phyloP scores from a whole-genome alignment of 2,329 filamentous ascomycete species.

The Trichoderma lentiforme region DNA sequence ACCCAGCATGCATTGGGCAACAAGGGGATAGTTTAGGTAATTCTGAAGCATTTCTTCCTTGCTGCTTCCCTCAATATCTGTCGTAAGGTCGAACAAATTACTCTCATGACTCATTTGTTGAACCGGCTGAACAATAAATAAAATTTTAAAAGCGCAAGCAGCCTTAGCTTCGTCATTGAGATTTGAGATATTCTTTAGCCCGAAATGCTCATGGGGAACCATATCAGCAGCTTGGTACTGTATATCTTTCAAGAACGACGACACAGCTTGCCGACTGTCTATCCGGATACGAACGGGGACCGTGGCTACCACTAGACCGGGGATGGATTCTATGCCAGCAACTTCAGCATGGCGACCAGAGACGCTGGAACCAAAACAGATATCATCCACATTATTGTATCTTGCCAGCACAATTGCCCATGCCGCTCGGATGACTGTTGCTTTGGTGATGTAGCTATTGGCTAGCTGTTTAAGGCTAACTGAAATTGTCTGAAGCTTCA shows the following conservation, averaged over 20 bases:
- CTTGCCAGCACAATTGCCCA: conserved; percentile 24
- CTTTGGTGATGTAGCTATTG: conserved; percentile 11
- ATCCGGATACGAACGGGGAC: conserved; percentile 12
- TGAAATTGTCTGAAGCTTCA: neutral
- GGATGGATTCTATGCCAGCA: neutral
- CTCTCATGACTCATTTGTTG: neutral
- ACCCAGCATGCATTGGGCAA: neutral
- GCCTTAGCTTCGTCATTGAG: conserved; percentile 13
- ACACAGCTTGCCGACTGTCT: neutral
- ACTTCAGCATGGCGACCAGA: conserved; percentile 20
- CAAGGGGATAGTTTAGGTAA: conserved; percentile 13
- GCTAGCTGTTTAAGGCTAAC: neutral
- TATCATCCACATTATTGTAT: conserved; percentile 14
- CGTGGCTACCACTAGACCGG: conserved; percentile 1
- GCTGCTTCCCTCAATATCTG: neutral
- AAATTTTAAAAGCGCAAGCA: conserved; percentile 4
- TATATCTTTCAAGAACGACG: conserved; percentile 18
- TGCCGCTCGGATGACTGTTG: conserved; percentile 22
- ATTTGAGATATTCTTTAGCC: conserved; percentile 29
- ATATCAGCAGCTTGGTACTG: conserved; percentile 26
- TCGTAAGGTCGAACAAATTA: neutral
- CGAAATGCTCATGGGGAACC: conserved; percentile 27
- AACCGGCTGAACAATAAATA: conserved; percentile 17
- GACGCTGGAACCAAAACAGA: conserved; percentile 24
- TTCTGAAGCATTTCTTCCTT: conserved; percentile 2